A percentile compares a stretch with the other conserved stretches of the same genome.
phyloP scores from a whole-genome alignment of 305 asterid species.

The Fraxinus platypoda region DNA sequence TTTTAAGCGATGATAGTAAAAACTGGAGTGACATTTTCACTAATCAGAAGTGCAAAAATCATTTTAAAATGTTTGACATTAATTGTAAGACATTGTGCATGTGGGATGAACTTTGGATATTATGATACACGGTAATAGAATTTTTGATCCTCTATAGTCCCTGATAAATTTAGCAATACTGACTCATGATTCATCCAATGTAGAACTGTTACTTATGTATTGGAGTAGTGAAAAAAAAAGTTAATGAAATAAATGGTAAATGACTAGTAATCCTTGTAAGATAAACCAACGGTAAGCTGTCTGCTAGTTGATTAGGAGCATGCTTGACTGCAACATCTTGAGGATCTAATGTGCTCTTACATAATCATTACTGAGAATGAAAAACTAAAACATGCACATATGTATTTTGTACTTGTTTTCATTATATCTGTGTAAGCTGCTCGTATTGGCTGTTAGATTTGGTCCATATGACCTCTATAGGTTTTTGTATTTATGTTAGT shows the following conservation, averaged over 20 bases:
- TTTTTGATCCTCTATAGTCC: slow-evolving; percentile 1
- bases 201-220: background rate
- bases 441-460: background rate
- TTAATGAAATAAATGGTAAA: slow-evolving; percentile 6
- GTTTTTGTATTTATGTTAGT: background rate
- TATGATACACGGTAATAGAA: background rate
- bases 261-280: background rate
- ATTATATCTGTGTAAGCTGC: slow-evolving; percentile 4
- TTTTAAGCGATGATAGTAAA: background rate
- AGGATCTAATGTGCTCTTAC: background rate
- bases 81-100: background rate
- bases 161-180: background rate
- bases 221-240: background rate
- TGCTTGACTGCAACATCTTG: background rate
- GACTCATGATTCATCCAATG: background rate
- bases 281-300: slow-evolving; percentile 3
- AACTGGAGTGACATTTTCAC: background rate
- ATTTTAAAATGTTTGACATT: slow-evolving; percentile 12
- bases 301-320: slow-evolving; percentile 4
- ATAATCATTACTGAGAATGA: background rate
- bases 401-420: slow-evolving; percentile 2
- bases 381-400: background rate
- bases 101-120: slow-evolving; percentile 3
- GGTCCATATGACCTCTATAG: slow-evolving; percentile 1
- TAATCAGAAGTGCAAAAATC: background rate